Base-by-base conservation (phyloP, 2,329 filamentous ascomycete genomes). In the Aspergillus viridinutans region DNA sequence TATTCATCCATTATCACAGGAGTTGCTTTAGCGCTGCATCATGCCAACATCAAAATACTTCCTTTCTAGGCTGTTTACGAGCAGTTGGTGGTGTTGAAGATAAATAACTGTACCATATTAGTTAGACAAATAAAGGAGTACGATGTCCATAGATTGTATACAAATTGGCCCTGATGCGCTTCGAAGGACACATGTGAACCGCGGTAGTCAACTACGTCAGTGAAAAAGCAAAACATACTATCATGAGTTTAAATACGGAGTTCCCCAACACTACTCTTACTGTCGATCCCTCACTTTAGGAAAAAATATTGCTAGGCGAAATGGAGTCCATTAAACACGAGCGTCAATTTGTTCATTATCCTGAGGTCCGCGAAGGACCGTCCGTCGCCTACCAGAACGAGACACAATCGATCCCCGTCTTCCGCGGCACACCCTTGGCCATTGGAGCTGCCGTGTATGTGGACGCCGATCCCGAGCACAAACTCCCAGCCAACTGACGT, bases 1-100 rank as follows among this genome's bases (percentile, higher is more conserved):
- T 97, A 97, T 73, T 87, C 87, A 52, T 82, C 78, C 2, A 75
- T 81, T 0, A 59, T 97, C 48, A 88, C 90, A 0, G 83, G 74
- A 0, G 70, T 90, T 50, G 93, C 91, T 1, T 53, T 78, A 58
- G 70, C 59, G 2, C 64, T 79, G 66, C 72, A 78, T 59, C 60
- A 62, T 32, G 68, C 65, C 40, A 76, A 75, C 55, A 60, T 78
- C 43, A 72, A 72, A 54, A 49, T 69, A 55, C 64, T 63, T 4
- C 55, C 68, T 55, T 69, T 43, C 35, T 32, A 50, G 35, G 20
- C n/a, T 21, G n/a, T 20, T 45, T 20, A 20, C 42, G 10, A 45
- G n/a, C 42, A 45, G 20, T 7, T 25, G 10, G 12, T 12, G 21
- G 23, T 25, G 23, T 42, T 29, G 43, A 17, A 20, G 43, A 51